A percentile compares a stretch with the other conserved stretches of the same genome.
Evolutionary conservation across 2,329 filamentous ascomycete species (phyloP).

Genomic region (Fusarium tjaetaba): DNA sequence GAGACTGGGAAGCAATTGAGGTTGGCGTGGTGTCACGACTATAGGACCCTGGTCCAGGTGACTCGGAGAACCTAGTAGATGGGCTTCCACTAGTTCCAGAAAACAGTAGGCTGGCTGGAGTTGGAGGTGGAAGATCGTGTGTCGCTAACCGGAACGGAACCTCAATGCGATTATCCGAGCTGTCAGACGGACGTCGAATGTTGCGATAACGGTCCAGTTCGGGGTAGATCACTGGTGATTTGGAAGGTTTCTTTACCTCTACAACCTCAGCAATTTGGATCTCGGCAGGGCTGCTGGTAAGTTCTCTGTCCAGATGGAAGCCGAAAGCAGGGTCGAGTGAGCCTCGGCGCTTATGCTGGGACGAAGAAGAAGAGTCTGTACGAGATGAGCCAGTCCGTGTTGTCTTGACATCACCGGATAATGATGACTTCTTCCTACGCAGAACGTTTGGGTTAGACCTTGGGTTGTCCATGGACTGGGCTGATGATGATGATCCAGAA

Average conservation of each 20-base stretch:
- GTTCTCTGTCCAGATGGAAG: conserved; percentile 53
- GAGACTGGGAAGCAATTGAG: conserved; percentile 80
- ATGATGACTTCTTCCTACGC: conserved; percentile 60
- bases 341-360: conserved; percentile 51
- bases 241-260: conserved; percentile 53
- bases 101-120: conserved; percentile 64
- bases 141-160: conserved; percentile 68
- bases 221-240: conserved; percentile 63
- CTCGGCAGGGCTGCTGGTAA: conserved; percentile 57
- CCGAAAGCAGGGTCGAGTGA: conserved; percentile 49
- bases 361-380: conserved; percentile 56
- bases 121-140: conserved; percentile 73
- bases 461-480: conserved; percentile 48
- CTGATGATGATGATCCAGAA: conserved; percentile 49
- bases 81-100: conserved; percentile 75
- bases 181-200: conserved; percentile 51
- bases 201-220: conserved; percentile 70
- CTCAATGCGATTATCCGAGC: conserved; percentile 53
- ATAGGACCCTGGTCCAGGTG: conserved; percentile 74
- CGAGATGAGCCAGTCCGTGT: conserved; percentile 50
- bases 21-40: conserved; percentile 83
- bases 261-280: conserved; percentile 54
- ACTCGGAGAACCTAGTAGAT: conserved; percentile 80
- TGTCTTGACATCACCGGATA: conserved; percentile 52
- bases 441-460: conserved; percentile 56